phyloP scores from a whole-genome alignment of 768 basidiomycete genomes.

The Punctularia strigosozonata region DNA sequence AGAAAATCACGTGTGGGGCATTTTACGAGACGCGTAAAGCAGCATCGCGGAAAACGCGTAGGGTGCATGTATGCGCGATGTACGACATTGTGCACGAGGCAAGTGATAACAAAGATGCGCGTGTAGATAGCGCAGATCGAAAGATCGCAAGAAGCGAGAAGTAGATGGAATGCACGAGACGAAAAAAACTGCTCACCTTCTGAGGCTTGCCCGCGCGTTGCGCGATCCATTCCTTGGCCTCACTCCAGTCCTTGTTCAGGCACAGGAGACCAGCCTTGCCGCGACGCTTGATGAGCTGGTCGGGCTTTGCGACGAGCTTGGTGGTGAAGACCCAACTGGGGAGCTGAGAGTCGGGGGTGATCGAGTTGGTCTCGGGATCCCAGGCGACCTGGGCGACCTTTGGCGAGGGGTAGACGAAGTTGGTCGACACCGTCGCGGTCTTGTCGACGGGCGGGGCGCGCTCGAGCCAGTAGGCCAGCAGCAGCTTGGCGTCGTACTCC shows the following conservation, averaged over 20 bases:
- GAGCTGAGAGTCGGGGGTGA: constrained; percentile 48
- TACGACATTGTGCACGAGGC: constrained; percentile 1
- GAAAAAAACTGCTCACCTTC: constrained; percentile 45
- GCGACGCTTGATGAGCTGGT: constrained; percentile 98
- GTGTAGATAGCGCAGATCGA: constrained; percentile 2
- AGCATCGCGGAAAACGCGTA: constrained; percentile 1
- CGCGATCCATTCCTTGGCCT: constrained; percentile 78
- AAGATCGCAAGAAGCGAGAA: constrained; percentile 5
- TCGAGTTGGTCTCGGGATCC: constrained; percentile 56
- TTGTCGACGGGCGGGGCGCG: constrained; percentile 73
- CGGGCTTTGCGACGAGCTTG: constrained; percentile 93
- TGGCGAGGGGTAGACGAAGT: constrained; percentile 52
- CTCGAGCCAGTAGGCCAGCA: constrained; percentile 95
- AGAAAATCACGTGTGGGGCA: constrained; percentile 10
- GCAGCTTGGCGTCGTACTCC: constrained; percentile 98
- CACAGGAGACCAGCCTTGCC: constrained; percentile 95
- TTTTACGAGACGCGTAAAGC: constrained; percentile 6
- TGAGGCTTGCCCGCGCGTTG: constrained; percentile 87
- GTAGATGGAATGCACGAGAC: too few species aligned
- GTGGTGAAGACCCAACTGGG: constrained; percentile 74
- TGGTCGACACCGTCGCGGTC: constrained; percentile 38
- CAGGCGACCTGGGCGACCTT: constrained; percentile 84
- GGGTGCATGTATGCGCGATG: neutral
- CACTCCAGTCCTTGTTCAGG: constrained; percentile 88
- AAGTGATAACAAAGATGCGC: too few species aligned